phyloP scores from a whole-genome alignment of 83 land plant species.

The Larix sibirica region DNA sequence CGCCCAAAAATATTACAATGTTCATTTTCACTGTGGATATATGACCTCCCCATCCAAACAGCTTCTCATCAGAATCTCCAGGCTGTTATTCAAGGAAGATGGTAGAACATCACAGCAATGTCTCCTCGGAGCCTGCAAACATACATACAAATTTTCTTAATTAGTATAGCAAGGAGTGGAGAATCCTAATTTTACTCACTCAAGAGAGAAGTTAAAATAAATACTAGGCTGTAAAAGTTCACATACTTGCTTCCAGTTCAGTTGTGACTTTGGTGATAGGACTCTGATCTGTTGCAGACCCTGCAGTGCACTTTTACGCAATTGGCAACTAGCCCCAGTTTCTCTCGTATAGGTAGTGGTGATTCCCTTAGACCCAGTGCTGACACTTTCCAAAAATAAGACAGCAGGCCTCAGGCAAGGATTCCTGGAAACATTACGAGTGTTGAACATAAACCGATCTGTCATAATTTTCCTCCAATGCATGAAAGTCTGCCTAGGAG shows the following conservation, averaged over 20 bases:
- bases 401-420: slow-evolving; percentile 57
- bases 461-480: slow-evolving; percentile 40
- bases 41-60: slow-evolving; percentile 15
- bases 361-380: slow-evolving; percentile 3
- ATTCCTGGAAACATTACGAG: slow-evolving; percentile 29
- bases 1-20: not conserved
- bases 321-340: slow-evolving; percentile 17
- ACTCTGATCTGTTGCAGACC: slow-evolving; percentile 27
- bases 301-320: slow-evolving; percentile 48
- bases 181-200: not conserved
- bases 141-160: not conserved
- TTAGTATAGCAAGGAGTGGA: not conserved
- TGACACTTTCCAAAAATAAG: slow-evolving; percentile 42
- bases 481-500: slow-evolving; percentile 56
- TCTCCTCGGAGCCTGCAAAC: slow-evolving; percentile 25
- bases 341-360: slow-evolving; percentile 30
- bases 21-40: slow-evolving; percentile 1
- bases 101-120: slow-evolving; percentile 39
- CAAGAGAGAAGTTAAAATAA: not conserved
- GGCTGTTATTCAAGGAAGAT: not conserved
- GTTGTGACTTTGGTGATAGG: slow-evolving; percentile 21
- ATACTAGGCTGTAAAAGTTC: not conserved
- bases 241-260: slow-evolving; percentile 22
- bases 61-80: slow-evolving; percentile 10
- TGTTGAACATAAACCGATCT: slow-evolving; percentile 53